Conservation (phyloP, 805 yeast species). For the Starmerella kuoi region DNA sequence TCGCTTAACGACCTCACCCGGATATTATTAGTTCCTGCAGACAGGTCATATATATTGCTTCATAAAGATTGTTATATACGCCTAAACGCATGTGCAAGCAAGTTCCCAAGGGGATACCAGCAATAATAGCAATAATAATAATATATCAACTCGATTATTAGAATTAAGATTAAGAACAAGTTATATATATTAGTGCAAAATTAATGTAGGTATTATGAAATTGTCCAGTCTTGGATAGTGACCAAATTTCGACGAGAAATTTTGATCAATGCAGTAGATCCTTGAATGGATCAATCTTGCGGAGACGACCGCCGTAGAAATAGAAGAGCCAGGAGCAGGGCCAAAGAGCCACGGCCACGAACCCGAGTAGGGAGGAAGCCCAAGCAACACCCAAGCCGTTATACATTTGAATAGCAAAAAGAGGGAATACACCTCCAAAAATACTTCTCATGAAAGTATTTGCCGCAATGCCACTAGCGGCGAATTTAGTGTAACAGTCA, state of each 20-base stretch:
- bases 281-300: constrained; percentile 20
- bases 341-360: constrained; percentile 35
- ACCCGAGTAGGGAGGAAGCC: constrained; percentile 43
- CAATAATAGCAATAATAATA: too few relatives aligned
- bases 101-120: too few relatives aligned
- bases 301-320: constrained; percentile 34
- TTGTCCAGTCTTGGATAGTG: too few relatives aligned
- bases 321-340: constrained; percentile 45
- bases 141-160: too few relatives aligned
- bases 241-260: too few relatives aligned
- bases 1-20: neutral
- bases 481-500: constrained; percentile 45
- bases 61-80: too few relatives aligned
- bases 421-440: constrained; percentile 49
- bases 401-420: constrained; percentile 53
- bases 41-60: too few relatives aligned
- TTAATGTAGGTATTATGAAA: too few relatives aligned
- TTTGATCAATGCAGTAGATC: constrained; percentile 8
- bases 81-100: too few relatives aligned
- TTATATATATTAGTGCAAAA: too few relatives aligned
- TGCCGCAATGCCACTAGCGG: constrained; percentile 51
- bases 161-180: too few relatives aligned
- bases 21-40: neutral
- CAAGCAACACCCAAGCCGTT: constrained; percentile 39
- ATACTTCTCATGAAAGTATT: constrained; percentile 48